Evolutionary conservation across 768 basidiomycete genomes (phyloP).

Genomic region (Tricholoma sp.): DNA sequence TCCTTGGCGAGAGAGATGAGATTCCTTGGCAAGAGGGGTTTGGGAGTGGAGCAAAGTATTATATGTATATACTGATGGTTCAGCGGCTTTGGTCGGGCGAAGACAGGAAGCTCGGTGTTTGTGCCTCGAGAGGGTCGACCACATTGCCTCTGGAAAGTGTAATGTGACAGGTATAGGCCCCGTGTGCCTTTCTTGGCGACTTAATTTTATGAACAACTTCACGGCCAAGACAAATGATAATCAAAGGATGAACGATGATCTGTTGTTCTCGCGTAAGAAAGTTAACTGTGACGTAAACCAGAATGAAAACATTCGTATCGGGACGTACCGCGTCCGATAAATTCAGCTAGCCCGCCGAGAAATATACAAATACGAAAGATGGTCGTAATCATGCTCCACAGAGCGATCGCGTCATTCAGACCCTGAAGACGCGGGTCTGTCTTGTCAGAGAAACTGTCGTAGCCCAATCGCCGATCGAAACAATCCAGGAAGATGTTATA

Average conservation of each 20-base stretch:
- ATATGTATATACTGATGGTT: too few species aligned
- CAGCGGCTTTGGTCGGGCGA: background rate
- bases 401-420: background rate
- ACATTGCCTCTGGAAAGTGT: background rate
- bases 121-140: too few species aligned
- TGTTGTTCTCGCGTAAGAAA: background rate
- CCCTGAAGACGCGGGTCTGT: background rate
- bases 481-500: background rate
- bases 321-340: too few species aligned
- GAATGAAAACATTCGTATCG: too few species aligned
- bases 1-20: background rate
- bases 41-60: too few species aligned
- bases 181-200: background rate
- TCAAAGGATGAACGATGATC: background rate
- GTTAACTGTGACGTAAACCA: background rate
- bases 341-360: too few species aligned
- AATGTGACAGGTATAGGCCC: background rate
- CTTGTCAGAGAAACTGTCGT: background rate
- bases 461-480: background rate
- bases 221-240: background rate
- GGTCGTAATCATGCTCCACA: background rate
- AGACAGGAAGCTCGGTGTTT: background rate
- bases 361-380: too few species aligned
- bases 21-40: too few species aligned
- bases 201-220: too few species aligned